A percentile compares a stretch with the other conserved stretches of the same genome.
These are phyloP conservation scores for Davidsoniella neocaledoniae DNA, from an alignment of 2,329 filamentous ascomycete genomes.

Conservation along the genomic window DNA sequence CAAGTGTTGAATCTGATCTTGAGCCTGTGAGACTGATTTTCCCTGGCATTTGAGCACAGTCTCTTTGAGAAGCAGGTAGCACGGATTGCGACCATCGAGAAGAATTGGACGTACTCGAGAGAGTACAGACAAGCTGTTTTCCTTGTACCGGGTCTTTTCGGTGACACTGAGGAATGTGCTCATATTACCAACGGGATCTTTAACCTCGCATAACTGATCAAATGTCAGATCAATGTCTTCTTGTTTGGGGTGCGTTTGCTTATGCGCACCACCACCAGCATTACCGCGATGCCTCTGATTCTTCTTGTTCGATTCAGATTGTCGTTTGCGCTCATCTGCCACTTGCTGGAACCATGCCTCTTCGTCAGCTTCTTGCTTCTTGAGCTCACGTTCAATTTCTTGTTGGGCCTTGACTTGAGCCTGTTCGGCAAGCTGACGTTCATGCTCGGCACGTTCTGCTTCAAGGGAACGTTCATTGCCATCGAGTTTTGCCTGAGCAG, in stretches of 20 bases:
- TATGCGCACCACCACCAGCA: conserved; percentile 15
- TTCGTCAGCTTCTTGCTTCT: conserved; percentile 51
- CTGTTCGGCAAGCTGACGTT: conserved; percentile 49
- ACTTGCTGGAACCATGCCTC: conserved; percentile 54
- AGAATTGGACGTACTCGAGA: conserved; percentile 58
- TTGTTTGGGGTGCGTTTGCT: conserved; percentile 15
- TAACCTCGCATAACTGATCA: conserved; percentile 48
- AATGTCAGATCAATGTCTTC: conserved; percentile 35
- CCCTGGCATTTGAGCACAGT: conserved; percentile 39
- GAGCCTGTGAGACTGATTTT: conserved; percentile 46
- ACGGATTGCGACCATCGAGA: conserved; percentile 34
- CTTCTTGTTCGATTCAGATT: conserved; percentile 44
- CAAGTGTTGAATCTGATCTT: conserved; percentile 58
- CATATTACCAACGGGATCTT: conserved; percentile 44
- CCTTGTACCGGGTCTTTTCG: conserved; percentile 47
- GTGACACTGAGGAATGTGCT: conserved; percentile 55
- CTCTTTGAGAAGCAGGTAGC: conserved; percentile 60
- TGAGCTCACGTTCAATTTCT: conserved; percentile 33
- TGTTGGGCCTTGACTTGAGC: conserved; percentile 39
- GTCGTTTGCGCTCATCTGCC: conserved; percentile 52
- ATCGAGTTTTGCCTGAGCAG: conserved; percentile 58
- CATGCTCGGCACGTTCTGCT: conserved; percentile 72
- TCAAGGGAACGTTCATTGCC: conserved; percentile 69
- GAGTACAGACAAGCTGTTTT: conserved; percentile 47
- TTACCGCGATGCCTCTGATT: conserved; percentile 24